These are phyloP conservation scores for Fraxinus sp. DNA, from an alignment of 305 asterid species.

Conservation along the genomic window DNA sequence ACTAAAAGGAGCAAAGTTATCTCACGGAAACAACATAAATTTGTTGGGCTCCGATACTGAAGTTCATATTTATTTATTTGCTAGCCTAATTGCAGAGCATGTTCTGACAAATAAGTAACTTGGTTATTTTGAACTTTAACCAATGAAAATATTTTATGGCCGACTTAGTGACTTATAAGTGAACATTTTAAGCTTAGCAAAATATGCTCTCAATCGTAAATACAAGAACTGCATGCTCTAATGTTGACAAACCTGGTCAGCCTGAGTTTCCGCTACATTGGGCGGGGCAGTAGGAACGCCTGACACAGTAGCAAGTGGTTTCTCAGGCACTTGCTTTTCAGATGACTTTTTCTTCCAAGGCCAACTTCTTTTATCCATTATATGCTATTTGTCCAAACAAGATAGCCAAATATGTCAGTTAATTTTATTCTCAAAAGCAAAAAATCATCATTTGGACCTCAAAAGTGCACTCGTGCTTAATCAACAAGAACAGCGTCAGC, in stretches of 20 bases:
- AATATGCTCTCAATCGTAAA: neutral
- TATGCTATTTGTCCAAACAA: constrained; percentile 31
- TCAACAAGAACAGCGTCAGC: constrained; percentile 6
- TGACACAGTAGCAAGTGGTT: constrained; percentile 33
- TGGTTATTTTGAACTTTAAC: neutral
- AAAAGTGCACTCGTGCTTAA: constrained; percentile 8
- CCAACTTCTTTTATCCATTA: constrained; percentile 91
- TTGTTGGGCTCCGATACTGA: neutral
- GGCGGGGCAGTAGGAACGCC: constrained; percentile 46
- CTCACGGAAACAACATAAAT: neutral
- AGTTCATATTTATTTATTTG: neutral
- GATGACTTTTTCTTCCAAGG: constrained; percentile 98
- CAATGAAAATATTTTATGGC: neutral
- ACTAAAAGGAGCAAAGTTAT: neutral
- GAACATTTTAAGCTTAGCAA: neutral
- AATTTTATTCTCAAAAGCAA: neutral
- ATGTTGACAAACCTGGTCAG: constrained; percentile 53
- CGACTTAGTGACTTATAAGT: neutral
- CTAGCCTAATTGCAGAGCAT: neutral
- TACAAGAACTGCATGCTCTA: constrained; percentile 13
- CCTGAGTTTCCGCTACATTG: constrained; percentile 42
- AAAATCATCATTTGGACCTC: neutral
- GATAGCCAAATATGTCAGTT: constrained; percentile 13
- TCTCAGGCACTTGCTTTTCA: constrained; percentile 66
- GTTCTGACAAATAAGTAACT: neutral